Percentiles rank a stretch among this genome's conserved stretches.
These are phyloP conservation scores for Cyclocybe cylindracea DNA, from an alignment of 768 basidiomycete species.

Conservation along the genomic window DNA sequence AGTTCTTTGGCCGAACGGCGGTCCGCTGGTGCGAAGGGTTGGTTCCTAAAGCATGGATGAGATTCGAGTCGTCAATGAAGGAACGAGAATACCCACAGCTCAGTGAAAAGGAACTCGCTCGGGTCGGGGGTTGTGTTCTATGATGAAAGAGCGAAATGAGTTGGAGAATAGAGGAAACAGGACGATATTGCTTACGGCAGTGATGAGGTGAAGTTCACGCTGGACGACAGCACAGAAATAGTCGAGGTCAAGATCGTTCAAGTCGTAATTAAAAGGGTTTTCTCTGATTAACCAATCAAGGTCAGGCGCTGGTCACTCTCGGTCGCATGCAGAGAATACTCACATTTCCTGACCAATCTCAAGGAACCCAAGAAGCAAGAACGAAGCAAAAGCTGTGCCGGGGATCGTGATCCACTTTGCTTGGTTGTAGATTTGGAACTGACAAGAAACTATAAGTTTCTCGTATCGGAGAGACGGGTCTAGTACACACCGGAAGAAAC, in stretches of 20 bases:
- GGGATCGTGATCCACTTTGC: slow-evolving; percentile 55
- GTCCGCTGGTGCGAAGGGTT: slow-evolving; percentile 67
- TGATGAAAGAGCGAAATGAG: slow-evolving; percentile 3
- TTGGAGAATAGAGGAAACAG: not conserved
- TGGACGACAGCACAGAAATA: slow-evolving; percentile 62
- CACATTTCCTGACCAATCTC: slow-evolving; percentile 65
- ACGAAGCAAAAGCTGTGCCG: slow-evolving; percentile 54
- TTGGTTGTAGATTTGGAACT: slow-evolving; percentile 51
- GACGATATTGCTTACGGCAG: slow-evolving; percentile 45
- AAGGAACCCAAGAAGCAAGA: slow-evolving; percentile 59
- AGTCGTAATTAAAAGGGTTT: slow-evolving; percentile 64
- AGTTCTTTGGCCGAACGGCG: slow-evolving; percentile 55
- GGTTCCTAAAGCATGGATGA: slow-evolving; percentile 39
- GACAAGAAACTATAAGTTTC: not conserved
- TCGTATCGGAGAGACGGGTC: no score
- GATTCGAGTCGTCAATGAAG: not conserved
- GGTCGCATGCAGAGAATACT: slow-evolving; percentile 6
- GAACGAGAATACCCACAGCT: slow-evolving; percentile 25
- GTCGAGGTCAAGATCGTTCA: slow-evolving; percentile 68
- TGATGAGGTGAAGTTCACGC: slow-evolving; percentile 67
- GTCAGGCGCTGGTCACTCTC: not conserved
- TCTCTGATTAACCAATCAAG: slow-evolving; percentile 34
- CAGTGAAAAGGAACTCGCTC: slow-evolving; percentile 48
- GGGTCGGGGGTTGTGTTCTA: slow-evolving; percentile 57
- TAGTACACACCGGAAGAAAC: slow-evolving; percentile 15